A percentile compares a stretch with the other conserved stretches of the same genome.
phyloP scores from a whole-genome alignment of 1,284 basidiomycete genomes.

The Leccinum angustisporum region DNA sequence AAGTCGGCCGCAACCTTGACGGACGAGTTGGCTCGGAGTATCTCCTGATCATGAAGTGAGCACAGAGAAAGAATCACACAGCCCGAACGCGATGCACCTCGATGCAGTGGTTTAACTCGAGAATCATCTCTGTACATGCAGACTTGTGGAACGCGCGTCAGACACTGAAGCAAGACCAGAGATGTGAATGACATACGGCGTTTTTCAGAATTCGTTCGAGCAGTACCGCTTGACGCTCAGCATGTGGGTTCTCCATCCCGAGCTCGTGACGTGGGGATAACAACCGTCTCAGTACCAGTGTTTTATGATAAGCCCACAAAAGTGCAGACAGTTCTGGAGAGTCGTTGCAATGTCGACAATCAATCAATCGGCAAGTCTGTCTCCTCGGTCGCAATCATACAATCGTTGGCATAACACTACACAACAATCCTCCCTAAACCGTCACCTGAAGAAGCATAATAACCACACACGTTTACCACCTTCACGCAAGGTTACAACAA shows the following conservation, averaged over 20 bases:
- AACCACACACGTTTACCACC: not conserved
- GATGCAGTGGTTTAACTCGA: conserved; percentile 79
- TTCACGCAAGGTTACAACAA: conserved; percentile 19
- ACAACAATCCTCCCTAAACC: conserved; percentile 23
- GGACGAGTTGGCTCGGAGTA: conserved; percentile 66
- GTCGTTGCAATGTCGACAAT: not conserved
- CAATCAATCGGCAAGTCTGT: not conserved
- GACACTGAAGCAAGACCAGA: not conserved
- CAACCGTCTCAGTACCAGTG: not conserved
- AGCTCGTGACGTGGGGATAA: conserved; percentile 6
- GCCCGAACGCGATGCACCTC: conserved; percentile 44
- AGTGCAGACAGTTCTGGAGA: not conserved
- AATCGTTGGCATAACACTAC: not conserved
- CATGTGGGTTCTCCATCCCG: conserved; percentile 87
- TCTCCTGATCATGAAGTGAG: conserved; percentile 48
- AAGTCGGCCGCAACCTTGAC: conserved; percentile 78
- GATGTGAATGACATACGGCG: conserved; percentile 52
- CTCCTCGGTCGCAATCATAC: not conserved
- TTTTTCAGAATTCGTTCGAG: conserved; percentile 91
- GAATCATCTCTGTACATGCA: conserved; percentile 76
- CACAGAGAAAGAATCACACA: not conserved
- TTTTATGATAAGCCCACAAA: not conserved
- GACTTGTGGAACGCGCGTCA: conserved; percentile 45
- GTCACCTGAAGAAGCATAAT: conserved; percentile 7
- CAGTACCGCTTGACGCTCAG: conserved; percentile 86